phyloP scores from a whole-genome alignment of 1,284 basidiomycete genomes.

The Neotropicomus parvogracilis region DNA sequence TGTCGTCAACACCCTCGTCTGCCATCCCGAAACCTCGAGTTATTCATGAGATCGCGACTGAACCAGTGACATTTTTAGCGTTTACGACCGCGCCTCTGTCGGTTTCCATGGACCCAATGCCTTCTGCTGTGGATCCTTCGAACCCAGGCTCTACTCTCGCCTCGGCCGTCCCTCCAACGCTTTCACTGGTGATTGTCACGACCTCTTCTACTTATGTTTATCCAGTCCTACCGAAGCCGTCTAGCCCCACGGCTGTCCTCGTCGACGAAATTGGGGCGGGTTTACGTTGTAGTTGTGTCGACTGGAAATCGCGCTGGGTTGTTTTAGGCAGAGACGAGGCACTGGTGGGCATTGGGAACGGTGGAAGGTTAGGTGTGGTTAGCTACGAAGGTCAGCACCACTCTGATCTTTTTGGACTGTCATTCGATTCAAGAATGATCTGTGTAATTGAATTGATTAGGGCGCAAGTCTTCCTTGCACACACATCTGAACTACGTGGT shows the following conservation, averaged over 20 bases:
- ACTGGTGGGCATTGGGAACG: slow-evolving; percentile 81
- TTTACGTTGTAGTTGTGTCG: slow-evolving; percentile 81
- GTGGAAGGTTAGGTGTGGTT: slow-evolving; percentile 82
- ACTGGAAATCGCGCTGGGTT: slow-evolving; percentile 68
- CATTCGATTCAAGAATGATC: not conserved
- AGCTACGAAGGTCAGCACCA: slow-evolving; percentile 77
- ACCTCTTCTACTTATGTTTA: slow-evolving; percentile 79
- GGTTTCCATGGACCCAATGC: slow-evolving; percentile 26
- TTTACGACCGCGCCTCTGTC: slow-evolving; percentile 63
- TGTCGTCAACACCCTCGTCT: slow-evolving; percentile 63
- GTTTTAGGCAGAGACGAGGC: slow-evolving; percentile 91
- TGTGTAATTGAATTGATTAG: slow-evolving; percentile 33
- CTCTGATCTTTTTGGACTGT: not conserved
- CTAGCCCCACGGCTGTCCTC: slow-evolving; percentile 60
- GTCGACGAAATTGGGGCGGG: slow-evolving; percentile 87
- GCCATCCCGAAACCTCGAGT: slow-evolving; percentile 78
- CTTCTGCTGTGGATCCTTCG: not conserved
- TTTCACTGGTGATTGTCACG: slow-evolving; percentile 84
- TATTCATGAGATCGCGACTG: slow-evolving; percentile 74
- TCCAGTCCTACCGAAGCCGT: slow-evolving; percentile 73
- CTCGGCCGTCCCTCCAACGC: slow-evolving; percentile 33
- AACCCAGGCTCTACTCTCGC: slow-evolving; percentile 4
- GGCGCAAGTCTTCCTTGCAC: slow-evolving; percentile 67
- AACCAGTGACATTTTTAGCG: slow-evolving; percentile 89
- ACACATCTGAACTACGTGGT: slow-evolving; percentile 80